These are phyloP conservation scores for Lolium multiflorum DNA, from an alignment of 176 grass and related monocot genomes.

Conservation along the genomic window DNA sequence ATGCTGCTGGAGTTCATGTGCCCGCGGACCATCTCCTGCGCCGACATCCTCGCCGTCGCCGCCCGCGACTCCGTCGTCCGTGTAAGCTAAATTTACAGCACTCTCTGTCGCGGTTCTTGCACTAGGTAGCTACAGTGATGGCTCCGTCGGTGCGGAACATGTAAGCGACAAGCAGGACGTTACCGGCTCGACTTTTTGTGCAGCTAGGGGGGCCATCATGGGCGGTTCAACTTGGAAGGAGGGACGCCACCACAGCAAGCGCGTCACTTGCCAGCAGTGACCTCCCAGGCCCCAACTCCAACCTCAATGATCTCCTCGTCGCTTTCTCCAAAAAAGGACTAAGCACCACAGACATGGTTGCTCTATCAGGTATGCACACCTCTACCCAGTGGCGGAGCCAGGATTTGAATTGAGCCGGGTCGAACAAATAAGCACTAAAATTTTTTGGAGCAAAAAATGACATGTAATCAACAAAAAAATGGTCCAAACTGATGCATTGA, in stretches of 20 bases:
- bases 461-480: too few relatives aligned
- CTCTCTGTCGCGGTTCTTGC: neutral
- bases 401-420: too few relatives aligned
- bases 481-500: too few relatives aligned
- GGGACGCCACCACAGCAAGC: constrained; percentile 67
- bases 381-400: too few relatives aligned
- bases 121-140: neutral
- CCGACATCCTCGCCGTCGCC: constrained; percentile 64
- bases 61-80: constrained; percentile 64
- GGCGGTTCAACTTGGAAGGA: constrained; percentile 59
- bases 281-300: constrained; percentile 50
- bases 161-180: neutral
- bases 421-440: too few relatives aligned
- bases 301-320: constrained; percentile 49
- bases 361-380: constrained; percentile 50
- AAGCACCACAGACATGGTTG: constrained; percentile 62
- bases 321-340: constrained; percentile 66
- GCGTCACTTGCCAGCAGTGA: constrained; percentile 56
- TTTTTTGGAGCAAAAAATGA: too few relatives aligned
- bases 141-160: neutral
- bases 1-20: constrained; percentile 55
- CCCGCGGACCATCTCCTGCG: constrained; percentile 64
- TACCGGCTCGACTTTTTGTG: neutral
- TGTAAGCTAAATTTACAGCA: constrained; percentile 35
- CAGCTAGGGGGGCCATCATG: constrained; percentile 74